Evolutionary conservation across 2,329 filamentous ascomycete species (phyloP).

Genomic region (Penicillium sp.): DNA sequence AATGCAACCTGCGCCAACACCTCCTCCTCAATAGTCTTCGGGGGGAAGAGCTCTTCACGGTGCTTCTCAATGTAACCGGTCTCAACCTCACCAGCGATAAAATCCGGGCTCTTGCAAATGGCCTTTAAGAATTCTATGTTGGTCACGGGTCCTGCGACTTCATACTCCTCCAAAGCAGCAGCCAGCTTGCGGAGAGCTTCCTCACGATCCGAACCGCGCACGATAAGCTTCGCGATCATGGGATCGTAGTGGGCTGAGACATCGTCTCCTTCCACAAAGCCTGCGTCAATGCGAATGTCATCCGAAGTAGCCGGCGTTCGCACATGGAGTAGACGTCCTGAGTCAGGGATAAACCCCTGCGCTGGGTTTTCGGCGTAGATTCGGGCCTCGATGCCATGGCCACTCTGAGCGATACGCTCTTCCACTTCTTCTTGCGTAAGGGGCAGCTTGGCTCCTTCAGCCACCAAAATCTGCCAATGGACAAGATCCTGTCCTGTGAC

Average conservation of each 20-base stretch:
- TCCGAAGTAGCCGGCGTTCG: conserved; percentile 67
- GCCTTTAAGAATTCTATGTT: conserved; percentile 97
- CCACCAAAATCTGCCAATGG: conserved; percentile 91
- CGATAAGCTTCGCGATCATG: conserved; percentile 98
- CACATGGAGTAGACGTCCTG: conserved; percentile 81
- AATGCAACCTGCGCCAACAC: conserved; percentile 85
- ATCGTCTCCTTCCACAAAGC: conserved; percentile 86
- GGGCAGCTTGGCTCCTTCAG: conserved; percentile 67
- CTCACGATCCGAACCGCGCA: conserved; percentile 74
- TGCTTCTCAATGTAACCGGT: conserved; percentile 96
- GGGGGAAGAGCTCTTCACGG: conserved; percentile 72
- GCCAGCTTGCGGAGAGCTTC: conserved; percentile 81
- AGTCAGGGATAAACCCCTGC: conserved; percentile 89
- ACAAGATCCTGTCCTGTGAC: conserved; percentile 78
- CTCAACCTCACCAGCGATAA: conserved; percentile 84
- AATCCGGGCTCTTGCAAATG: conserved; percentile 76
- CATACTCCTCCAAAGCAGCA: conserved; percentile 79
- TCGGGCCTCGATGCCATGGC: conserved; percentile 89
- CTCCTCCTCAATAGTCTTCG: conserved; percentile 63
- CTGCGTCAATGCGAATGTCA: conserved; percentile 86
- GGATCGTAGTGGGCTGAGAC: conserved; percentile 95
- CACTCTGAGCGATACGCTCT: conserved; percentile 68
- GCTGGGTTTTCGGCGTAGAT: conserved; percentile 97
- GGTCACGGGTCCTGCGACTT: conserved; percentile 87
- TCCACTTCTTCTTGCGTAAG: conserved; percentile 66